A percentile compares a stretch with the other conserved stretches of the same genome.
These are phyloP conservation scores for Helotiales sp. DNA, from an alignment of 2,329 filamentous ascomycete species.

Conservation along the genomic window DNA sequence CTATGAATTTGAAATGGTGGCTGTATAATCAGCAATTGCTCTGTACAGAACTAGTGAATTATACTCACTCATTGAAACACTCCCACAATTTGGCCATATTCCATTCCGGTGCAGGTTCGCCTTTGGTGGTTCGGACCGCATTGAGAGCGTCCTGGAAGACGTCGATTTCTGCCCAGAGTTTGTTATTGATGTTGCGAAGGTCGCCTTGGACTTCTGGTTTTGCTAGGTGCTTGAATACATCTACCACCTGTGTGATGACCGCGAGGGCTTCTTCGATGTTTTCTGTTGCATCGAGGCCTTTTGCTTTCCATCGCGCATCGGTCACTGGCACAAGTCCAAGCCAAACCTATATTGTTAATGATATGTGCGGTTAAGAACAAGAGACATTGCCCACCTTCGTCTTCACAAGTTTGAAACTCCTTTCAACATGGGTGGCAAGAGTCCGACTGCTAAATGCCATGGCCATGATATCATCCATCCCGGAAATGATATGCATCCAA, in stretches of 20 bases:
- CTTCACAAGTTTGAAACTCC: conserved; percentile 31
- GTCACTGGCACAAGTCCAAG: conserved; percentile 31
- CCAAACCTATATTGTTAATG: conserved; percentile 32
- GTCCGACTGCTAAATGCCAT: conserved; percentile 6
- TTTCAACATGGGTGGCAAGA: conserved; percentile 17
- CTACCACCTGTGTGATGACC: conserved; percentile 30
- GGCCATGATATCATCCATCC: conserved; percentile 23
- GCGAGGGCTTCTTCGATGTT: conserved; percentile 38
- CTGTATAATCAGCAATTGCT: conserved; percentile 10
- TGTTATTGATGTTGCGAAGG: conserved; percentile 30
- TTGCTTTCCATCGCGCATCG: conserved; percentile 32
- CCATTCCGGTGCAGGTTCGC: conserved; percentile 22
- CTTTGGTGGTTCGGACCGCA: conserved; percentile 19
- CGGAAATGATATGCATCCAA: conserved; percentile 25
- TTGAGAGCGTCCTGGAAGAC: conserved; percentile 33
- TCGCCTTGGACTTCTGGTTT: conserved; percentile 32
- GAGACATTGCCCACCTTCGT: conserved; percentile 21
- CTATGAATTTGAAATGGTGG: conserved; percentile 26
- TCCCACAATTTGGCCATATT: conserved; percentile 33
- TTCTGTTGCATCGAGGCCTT: conserved; percentile 28
- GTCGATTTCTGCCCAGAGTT: conserved; percentile 33
- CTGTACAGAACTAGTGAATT: neutral
- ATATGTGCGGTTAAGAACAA: neutral
- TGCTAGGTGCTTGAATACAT: conserved; percentile 32
- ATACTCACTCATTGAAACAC: conserved; percentile 31